Percentiles rank a stretch among this genome's conserved stretches.
These are phyloP conservation scores for Fusarium sp. DNA, from an alignment of 2,329 filamentous ascomycete genomes.

Conservation along the genomic window DNA sequence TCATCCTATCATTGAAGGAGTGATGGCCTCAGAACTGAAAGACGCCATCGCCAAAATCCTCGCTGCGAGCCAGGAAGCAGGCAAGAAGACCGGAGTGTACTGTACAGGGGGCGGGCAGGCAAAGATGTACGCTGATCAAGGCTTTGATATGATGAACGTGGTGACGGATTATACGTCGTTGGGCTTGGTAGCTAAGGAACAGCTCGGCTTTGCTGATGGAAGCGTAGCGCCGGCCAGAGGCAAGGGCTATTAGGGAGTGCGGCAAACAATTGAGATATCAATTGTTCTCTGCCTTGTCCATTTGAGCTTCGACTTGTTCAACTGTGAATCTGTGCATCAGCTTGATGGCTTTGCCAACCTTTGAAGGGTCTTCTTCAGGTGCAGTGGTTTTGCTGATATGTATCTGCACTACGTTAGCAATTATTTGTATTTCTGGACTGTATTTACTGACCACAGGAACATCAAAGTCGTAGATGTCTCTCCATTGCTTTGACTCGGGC, in stretches of 20 bases:
- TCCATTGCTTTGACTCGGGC: constrained; percentile 72
- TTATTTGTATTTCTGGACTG: no score
- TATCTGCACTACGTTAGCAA: constrained; percentile 56
- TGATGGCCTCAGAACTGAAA: constrained; percentile 68
- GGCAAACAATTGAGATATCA: constrained; percentile 1
- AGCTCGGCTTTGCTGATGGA: constrained; percentile 60
- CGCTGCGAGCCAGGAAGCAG: constrained; percentile 67
- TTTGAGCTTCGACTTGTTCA: constrained; percentile 73
- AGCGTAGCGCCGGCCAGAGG: constrained; percentile 50
- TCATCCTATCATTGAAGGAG: constrained; percentile 69
- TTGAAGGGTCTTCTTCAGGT: constrained; percentile 63
- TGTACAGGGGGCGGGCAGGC: constrained; percentile 67
- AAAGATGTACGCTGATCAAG: constrained; percentile 63
- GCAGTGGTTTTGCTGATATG: constrained; percentile 69
- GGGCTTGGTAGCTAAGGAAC: constrained; percentile 55
- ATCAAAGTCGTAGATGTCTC: constrained; percentile 81
- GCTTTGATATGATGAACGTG: constrained; percentile 71
- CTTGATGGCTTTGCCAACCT: constrained; percentile 71
- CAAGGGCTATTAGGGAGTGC: constrained; percentile 53
- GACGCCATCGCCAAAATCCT: constrained; percentile 69
- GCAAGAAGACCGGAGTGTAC: constrained; percentile 74
- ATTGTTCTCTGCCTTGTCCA: constrained; percentile 67
- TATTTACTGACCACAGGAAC: constrained; percentile 75
- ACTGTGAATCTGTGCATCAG: constrained; percentile 82
- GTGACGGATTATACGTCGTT: constrained; percentile 67